Conservation (phyloP, 208 protist genomes). For the Kentomonas sorsogonicus region DNA sequence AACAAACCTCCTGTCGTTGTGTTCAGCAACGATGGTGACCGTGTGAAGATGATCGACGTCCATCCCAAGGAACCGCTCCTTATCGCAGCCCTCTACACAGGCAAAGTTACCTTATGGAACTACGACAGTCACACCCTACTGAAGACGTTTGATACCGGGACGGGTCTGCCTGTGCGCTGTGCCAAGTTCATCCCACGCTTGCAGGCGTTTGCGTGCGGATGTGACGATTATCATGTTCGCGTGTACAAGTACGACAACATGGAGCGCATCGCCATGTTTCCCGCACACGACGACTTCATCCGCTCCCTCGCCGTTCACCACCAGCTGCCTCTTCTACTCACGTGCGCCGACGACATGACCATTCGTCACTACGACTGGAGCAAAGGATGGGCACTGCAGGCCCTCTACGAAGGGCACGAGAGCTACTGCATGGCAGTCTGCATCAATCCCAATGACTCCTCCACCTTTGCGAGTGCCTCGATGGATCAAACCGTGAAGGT, state of each 20-base stretch:
- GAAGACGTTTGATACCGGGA: conserved; percentile 96
- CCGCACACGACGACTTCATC: conserved; percentile 97
- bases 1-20: too few species aligned
- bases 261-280: conserved; percentile 95
- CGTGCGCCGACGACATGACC: conserved; percentile 97
- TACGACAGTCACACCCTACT: conserved; percentile 94
- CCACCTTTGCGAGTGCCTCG: conserved; percentile 97
- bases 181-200: conserved; percentile 96
- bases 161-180: conserved; percentile 89
- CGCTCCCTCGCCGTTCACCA: conserved; percentile 97
- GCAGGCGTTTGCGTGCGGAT: conserved; percentile 95
- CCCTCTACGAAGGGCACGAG: conserved; percentile 96
- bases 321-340: conserved; percentile 93
- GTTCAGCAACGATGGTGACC: too few species aligned
- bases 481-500: conserved; percentile 97
- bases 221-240: conserved; percentile 93
- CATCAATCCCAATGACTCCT: conserved; percentile 98
- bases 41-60: conserved; percentile 99
- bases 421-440: conserved; percentile 98
- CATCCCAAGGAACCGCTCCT: conserved; percentile 98
- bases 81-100: conserved; percentile 92
- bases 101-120: conserved; percentile 96
- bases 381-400: conserved; percentile 88
- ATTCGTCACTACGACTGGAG: conserved; percentile 99
- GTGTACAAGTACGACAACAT: conserved; percentile 99